Evolutionary conservation across 2,329 filamentous ascomycete genomes (phyloP).

Genomic region (Colletotrichum siamense): DNA sequence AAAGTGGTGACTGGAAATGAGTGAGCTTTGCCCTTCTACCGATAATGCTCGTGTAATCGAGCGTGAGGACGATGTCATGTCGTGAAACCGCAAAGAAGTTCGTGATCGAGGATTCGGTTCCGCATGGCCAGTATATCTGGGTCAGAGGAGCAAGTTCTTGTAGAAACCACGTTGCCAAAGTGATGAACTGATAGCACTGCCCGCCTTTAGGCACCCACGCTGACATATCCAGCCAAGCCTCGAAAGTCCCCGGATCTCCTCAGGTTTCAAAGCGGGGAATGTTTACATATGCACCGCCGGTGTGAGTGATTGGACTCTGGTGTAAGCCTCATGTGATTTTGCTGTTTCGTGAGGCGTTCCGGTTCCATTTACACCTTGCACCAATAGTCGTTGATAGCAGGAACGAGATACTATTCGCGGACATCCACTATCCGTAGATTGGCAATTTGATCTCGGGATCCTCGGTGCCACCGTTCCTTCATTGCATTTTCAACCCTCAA

Average conservation of each 20-base stretch:
- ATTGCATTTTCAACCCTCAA: too few species aligned
- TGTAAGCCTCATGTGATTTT: too few species aligned
- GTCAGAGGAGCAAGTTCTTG: rapidly evolving
- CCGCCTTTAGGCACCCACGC: neutral
- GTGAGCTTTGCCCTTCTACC: neutral
- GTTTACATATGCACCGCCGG: neutral
- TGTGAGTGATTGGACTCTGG: neutral
- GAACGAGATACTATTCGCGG: too few species aligned
- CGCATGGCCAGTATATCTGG: neutral
- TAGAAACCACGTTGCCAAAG: neutral
- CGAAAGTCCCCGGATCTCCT: neutral
- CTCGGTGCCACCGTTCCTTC: too few species aligned
- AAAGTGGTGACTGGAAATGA: neutral
- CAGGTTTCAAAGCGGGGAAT: neutral
- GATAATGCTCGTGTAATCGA: neutral
- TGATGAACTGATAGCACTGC: neutral
- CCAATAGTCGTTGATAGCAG: too few species aligned
- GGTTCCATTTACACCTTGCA: rapidly evolving
- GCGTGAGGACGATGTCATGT: neutral
- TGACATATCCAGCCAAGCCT: neutral
- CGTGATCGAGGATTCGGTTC: neutral
- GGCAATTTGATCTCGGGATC: too few species aligned
- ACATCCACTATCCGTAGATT: too few species aligned
- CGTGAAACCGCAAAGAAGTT: neutral
- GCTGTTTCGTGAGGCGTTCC: too few species aligned